Conservation (phyloP, 371 early-diverging fungal genomes). For the Apophysomyces trapeziformis region DNA sequence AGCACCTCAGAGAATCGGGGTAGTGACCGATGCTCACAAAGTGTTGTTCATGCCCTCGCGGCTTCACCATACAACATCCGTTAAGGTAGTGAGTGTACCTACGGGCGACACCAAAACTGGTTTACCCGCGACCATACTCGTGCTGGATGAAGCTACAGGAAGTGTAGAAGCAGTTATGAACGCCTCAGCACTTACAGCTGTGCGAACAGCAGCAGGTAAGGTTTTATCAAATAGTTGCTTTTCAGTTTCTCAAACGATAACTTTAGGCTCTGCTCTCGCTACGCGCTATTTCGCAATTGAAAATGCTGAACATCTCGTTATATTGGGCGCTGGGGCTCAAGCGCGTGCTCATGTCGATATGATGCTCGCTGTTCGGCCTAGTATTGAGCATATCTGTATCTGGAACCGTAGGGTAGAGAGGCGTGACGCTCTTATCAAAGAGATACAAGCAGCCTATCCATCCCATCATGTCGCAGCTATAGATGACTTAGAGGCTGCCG, state of each 20-base stretch:
- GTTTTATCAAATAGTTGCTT: not conserved
- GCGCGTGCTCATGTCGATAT: conserved; percentile 61
- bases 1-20: conserved; percentile 54
- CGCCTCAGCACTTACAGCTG: conserved; percentile 58
- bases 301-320: conserved; percentile 45
- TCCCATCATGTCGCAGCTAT: conserved; percentile 31
- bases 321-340: conserved; percentile 70
- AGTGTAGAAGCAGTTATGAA: conserved; percentile 60
- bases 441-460: conserved; percentile 36
- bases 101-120: conserved; percentile 51
- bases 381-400: conserved; percentile 44
- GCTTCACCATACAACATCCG: conserved; percentile 51
- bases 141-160: conserved; percentile 57
- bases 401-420: conserved; percentile 60
- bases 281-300: conserved; percentile 46
- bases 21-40: conserved; percentile 47
- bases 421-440: conserved; percentile 38
- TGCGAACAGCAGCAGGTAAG: conserved; percentile 64
- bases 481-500: conserved; percentile 41
- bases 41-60: conserved; percentile 66
- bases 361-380: conserved; percentile 53
- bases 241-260: not conserved
- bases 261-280: conserved; percentile 58
- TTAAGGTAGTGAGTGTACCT: conserved; percentile 65
- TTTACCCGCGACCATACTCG: conserved; percentile 57